Base-by-base conservation (phyloP, 2,329 filamentous ascomycete genomes). In the Phialocephala subalpina region DNA sequence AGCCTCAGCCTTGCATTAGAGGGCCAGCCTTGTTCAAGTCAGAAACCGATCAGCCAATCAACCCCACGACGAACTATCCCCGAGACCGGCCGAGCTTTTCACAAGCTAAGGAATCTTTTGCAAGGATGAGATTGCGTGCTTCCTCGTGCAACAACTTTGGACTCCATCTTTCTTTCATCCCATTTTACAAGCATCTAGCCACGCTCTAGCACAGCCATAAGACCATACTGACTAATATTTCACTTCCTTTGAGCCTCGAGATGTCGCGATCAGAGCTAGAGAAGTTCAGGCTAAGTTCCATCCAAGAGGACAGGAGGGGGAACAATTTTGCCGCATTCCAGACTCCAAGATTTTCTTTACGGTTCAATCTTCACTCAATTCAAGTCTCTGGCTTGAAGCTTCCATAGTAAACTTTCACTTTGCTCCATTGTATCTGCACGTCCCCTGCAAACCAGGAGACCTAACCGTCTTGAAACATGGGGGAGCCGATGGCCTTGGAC, bases 401-500 rank as follows among this genome's bases (percentile, higher is more conserved):
- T 27, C 16, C 52, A 6, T 5, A 33, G 4, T 33, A 33, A 33
- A 4, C 4, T 33, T 25, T 57, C 12, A 55, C 14, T 29, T 56
- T 45, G 7, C 33, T 45, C 11, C 35, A 42, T 27, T 35, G 55
- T 62, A 61, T 27, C 64, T 58, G 33, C 38, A 49, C 60, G 22
- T 60, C 56, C 33, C n/a, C 53, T 57, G 22, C 35, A 40, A 25
- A 22, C 35, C 27, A 49, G n/a, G 3, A 33, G 25, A 60, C 20
- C 47, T 27, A 58, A 61, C n/a, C 22, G 20, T 38, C 53, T 38
- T 45, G 63, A 62, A 68, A 62, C 27, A 74, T 75, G 73, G 70
- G 70, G 16, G 72, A 72, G 7, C 63, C 68, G 55, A 74, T 73
- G 72, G 70, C 73, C 20, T 11, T 73, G 22, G 73, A 74, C 60